Conservation (phyloP, 768 basidiomycete species). For the Cystobasidium tubakii region DNA sequence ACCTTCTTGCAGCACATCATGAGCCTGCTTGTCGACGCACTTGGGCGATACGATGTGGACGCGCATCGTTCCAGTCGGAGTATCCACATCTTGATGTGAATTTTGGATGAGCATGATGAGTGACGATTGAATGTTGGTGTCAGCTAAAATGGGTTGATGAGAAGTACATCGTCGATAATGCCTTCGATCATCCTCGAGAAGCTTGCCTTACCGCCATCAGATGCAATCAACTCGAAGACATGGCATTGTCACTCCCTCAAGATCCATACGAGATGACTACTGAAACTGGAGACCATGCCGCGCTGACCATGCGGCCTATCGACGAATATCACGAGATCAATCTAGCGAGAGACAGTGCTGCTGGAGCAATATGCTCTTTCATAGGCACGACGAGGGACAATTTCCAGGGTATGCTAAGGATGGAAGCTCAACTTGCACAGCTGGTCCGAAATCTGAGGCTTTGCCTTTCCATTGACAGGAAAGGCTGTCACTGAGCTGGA, state of each 20-base stretch:
- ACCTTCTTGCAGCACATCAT: neutral
- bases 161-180: neutral
- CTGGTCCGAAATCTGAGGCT: neutral
- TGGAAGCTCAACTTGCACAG: neutral
- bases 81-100: constrained; percentile 27
- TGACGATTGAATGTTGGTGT: neutral
- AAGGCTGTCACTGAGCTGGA: constrained; percentile 42
- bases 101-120: constrained; percentile 35
- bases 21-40: constrained; percentile 3
- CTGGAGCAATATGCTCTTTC: constrained; percentile 70
- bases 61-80: constrained; percentile 33
- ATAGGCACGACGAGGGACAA: constrained; percentile 80
- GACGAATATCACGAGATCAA: constrained; percentile 57
- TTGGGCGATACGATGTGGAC: constrained; percentile 24
- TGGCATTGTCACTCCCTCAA: constrained; percentile 6
- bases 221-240: too few relatives aligned
- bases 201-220: too few relatives aligned
- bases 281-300: constrained; percentile 55
- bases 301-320: constrained; percentile 60
- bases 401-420: constrained; percentile 65
- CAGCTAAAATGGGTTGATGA: neutral
- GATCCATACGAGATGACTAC: constrained; percentile 42
- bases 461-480: constrained; percentile 34
- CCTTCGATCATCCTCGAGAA: neutral
- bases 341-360: constrained; percentile 60